phyloP scores from a whole-genome alignment of 2,329 filamentous ascomycete genomes.

The Aspergillus neoniger region DNA sequence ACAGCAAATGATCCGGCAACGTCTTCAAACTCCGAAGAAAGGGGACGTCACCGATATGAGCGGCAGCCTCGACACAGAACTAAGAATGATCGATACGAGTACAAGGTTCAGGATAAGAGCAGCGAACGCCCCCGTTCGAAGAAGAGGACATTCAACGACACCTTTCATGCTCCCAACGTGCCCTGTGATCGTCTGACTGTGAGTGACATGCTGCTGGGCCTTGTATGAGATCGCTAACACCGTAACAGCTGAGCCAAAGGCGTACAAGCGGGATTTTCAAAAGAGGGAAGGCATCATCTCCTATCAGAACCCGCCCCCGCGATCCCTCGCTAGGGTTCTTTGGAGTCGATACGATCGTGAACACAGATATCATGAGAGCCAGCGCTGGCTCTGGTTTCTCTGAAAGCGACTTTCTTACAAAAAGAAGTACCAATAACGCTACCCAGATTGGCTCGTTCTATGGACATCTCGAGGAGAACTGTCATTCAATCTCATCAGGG shows the following conservation, averaged over 20 bases:
- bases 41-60: conserved; percentile 41
- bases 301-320: conserved; percentile 23
- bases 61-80: conserved; percentile 60
- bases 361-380: not conserved
- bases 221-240: conserved; percentile 1
- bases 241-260: conserved; percentile 26
- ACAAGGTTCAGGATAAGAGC: conserved; percentile 27
- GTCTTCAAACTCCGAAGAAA: not conserved
- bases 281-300: conserved; percentile 39
- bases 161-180: conserved; percentile 60
- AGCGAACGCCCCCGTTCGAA: conserved; percentile 4
- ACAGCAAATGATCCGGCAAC: not conserved
- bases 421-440: not conserved
- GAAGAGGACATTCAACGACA: conserved; percentile 52
- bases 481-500: not conserved
- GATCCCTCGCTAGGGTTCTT: conserved; percentile 2
- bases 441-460: not conserved
- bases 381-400: conserved; percentile 25
- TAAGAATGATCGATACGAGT: conserved; percentile 58
- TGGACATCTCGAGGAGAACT: not conserved
- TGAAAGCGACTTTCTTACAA: conserved; percentile 19
- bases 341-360: not conserved
- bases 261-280: conserved; percentile 36
- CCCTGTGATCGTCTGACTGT: conserved; percentile 57
- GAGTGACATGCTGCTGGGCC: conserved; percentile 18